Evolutionary conservation across 2,329 filamentous ascomycete genomes (phyloP), one percentile per base, ranked within the genome.

Genomic region (Hypoxylon sp.): DNA sequence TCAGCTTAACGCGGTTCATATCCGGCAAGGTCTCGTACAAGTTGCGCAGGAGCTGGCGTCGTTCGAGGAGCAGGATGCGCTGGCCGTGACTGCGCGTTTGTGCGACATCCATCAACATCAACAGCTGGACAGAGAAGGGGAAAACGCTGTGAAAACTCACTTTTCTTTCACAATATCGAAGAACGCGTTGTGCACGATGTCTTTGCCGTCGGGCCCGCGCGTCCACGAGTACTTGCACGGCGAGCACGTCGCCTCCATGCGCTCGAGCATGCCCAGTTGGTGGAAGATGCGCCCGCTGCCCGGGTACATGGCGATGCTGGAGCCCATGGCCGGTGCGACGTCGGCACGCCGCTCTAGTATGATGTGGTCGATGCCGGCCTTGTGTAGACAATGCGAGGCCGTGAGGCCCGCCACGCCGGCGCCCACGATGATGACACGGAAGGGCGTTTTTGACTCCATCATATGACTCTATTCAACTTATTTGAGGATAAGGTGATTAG

Each of bases 361-460:
- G n/a, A 81, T 57, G 67, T 78, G 82, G 62, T 81, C 78, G 60
- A 84, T 80, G 12, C 67, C 71, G n/a, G 76, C 74, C 30, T 67
- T 66, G 32, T 82, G 72, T 4, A 84, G 75, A 42, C 74, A 73
- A 32, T 79, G 75, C 1, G 81, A 79, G 22, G 82, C 68, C 1
- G 78, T 76, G 1, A 84, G 70, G 2, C 82, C 82, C 16, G 77
- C 63, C 16, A 70, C 64, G 22, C 69, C 61, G 16, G 68, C 68
- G 14, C 71, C 71, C 2, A 55, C 64, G 32, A 72, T 69, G 42
- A 68, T 42, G 24, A 66, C 60, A 8, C 52, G 45, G n/a, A 49
- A 49, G 2, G 22, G 36, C 16, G n/a, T 40, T 40, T 40, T 14
- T 40, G 36, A 40, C 8, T n/a, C 36, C 36, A 40, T 40, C 36